Evolutionary conservation across 495 filamentous ascomycete genomes (phyloP).

Genomic region (Talaromyces liani): DNA sequence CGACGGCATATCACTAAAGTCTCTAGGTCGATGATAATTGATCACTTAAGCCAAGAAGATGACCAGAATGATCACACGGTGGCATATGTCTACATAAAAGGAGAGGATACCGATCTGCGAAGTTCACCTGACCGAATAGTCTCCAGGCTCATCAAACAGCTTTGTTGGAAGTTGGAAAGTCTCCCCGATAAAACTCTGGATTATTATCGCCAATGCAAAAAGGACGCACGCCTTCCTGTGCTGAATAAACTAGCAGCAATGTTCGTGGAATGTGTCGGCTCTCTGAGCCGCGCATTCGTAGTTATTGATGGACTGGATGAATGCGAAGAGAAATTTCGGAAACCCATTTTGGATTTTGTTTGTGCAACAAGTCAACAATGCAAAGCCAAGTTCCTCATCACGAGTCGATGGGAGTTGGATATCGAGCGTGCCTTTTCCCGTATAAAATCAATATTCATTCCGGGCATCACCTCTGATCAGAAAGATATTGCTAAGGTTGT

Average conservation of each 20-base stretch:
- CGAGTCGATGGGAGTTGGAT: slow-evolving; percentile 6
- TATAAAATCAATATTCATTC: not conserved
- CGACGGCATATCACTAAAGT: not conserved
- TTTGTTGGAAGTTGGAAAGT: slow-evolving; percentile 5
- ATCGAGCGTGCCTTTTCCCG: not conserved
- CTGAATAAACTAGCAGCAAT: not conserved
- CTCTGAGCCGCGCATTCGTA: not conserved
- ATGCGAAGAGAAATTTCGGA: slow-evolving; percentile 2
- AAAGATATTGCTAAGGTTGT: slow-evolving; percentile 4
- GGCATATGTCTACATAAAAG: slow-evolving; percentile 7
- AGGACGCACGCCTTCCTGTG: not conserved
- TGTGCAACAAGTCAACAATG: not conserved
- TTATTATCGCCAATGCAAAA: slow-evolving; percentile 1
- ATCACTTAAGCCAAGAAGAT: not conserved
- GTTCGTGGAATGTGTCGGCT: slow-evolving; percentile 2
- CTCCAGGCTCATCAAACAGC: slow-evolving; percentile 8
- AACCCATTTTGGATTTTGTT: not conserved
- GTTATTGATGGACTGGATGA: slow-evolving; percentile 5
- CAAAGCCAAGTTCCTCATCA: not conserved
- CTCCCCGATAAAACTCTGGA: not conserved
- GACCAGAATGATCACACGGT: not conserved
- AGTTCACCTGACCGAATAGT: not conserved
- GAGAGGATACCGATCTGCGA: not conserved
- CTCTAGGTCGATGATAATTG: slow-evolving; percentile 6
- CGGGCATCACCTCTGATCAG: not conserved